phyloP scores from a whole-genome alignment of 2,329 filamentous ascomycete species.

The Hortaea sp. region DNA sequence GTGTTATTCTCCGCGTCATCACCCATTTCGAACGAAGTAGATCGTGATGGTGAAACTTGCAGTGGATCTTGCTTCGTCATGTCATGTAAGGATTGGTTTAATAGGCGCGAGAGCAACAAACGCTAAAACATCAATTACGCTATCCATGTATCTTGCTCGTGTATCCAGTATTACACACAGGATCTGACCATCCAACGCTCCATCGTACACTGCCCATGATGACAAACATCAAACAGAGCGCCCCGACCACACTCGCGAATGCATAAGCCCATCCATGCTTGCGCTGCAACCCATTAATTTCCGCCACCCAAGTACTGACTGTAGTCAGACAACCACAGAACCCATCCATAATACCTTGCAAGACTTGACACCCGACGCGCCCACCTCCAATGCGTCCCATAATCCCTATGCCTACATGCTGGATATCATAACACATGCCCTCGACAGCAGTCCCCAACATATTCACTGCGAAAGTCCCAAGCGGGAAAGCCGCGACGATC shows the following conservation, averaged over 20 bases:
- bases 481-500: constrained; percentile 56
- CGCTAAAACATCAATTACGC: background rate
- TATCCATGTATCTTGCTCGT: constrained; percentile 17
- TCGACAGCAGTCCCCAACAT: constrained; percentile 64
- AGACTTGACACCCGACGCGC: constrained; percentile 32
- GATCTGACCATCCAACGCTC: constrained; percentile 40
- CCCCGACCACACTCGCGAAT: constrained; percentile 47
- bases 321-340: constrained; percentile 41
- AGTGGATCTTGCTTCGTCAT: too few species aligned
- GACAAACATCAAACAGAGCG: constrained; percentile 51
- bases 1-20: too few species aligned
- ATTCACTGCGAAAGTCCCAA: constrained; percentile 81
- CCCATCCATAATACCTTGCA: constrained; percentile 39
- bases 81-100: too few species aligned
- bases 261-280: constrained; percentile 62
- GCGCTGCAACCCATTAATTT: constrained; percentile 30
- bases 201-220: constrained; percentile 69
- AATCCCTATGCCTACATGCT: constrained; percentile 44
- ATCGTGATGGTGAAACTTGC: too few species aligned
- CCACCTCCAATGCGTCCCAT: constrained; percentile 30
- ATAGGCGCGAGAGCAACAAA: too few species aligned
- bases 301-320: constrained; percentile 39
- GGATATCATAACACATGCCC: constrained; percentile 68
- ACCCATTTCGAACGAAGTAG: too few species aligned
- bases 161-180: constrained; percentile 28